phyloP scores from a whole-genome alignment of 31 red algal genomes.

The Asparagopsis taxiformis region DNA sequence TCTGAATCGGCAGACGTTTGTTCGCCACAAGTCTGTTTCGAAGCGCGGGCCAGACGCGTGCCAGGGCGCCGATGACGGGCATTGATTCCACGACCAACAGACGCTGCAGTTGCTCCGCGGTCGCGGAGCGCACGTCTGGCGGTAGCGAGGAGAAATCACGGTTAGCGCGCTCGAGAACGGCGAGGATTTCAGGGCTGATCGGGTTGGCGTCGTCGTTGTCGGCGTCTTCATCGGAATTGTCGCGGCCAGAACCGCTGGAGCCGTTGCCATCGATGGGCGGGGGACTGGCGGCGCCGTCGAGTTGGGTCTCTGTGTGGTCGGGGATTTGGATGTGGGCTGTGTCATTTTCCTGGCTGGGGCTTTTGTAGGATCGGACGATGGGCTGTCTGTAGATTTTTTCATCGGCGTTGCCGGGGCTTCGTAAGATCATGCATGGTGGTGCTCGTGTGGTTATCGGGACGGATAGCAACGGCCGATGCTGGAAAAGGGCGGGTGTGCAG shows the following conservation, averaged over 20 bases:
- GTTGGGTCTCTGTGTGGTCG: not conserved
- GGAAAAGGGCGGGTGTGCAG: too few species aligned
- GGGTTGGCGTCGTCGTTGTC: conserved; percentile 9
- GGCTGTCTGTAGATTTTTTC: not conserved
- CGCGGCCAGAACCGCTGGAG: conserved; percentile 3
- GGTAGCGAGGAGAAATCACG: conserved; percentile 7
- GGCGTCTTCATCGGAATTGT: not conserved
- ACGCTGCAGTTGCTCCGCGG: conserved; percentile 19
- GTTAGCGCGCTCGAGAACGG: conserved; percentile 7
- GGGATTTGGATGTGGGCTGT: not conserved
- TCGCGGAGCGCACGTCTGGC: conserved; percentile 10
- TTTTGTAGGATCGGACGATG: not conserved
- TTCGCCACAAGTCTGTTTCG: conserved; percentile 71
- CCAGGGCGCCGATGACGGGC: conserved; percentile 39
- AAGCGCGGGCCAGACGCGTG: conserved; percentile 58
- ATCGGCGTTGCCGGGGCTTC: not conserved
- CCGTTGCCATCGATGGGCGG: conserved; percentile 18
- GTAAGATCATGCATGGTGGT: not conserved
- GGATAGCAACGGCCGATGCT: too few species aligned
- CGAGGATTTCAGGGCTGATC: conserved; percentile 15
- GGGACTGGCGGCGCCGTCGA: not conserved
- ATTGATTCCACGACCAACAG: conserved; percentile 27
- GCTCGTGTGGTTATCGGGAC: too few species aligned
- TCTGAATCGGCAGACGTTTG: conserved; percentile 46
- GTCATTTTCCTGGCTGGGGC: not conserved